Base-by-base conservation (phyloP, 2,329 filamentous ascomycete species). In the Fusarium xylarioides region DNA sequence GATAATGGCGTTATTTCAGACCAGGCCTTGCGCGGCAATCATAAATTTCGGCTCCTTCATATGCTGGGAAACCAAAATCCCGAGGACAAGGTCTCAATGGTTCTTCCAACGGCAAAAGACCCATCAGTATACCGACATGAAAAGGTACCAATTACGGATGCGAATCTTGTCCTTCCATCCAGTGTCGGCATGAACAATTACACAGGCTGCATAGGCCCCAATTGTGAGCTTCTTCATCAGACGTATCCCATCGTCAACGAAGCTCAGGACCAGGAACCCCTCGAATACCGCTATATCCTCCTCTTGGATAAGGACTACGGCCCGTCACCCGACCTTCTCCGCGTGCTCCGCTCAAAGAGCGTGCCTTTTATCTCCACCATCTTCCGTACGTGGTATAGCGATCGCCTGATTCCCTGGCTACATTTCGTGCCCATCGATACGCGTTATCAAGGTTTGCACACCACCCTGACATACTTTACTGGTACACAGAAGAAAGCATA, bases 391-490 rank as follows among this genome's bases (percentile, higher is more conserved):
- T 97, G 94, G 94, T 93, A 91, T 81, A 92, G 93, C 66, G 90
- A 91, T 55, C 89, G 94, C 11, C 82, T 96, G 21, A 88, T 86
- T 65, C 89, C 93, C 0, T 97, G 93, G 93, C 83, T 91, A 49
- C 93, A 97, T 79, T 96, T 94, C 76, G 91, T 95, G 4, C 94
- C 94, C 14, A 82, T 95, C 21, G 93, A 96, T 78, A 74, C 92
- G 4, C 87, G 93, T 7, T 89, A 93, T 26, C 92, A 95, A 68
- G 92, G 89, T 2, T 82, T 96, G 44, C 94, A 93, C 84, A 90
- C 89, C 70, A 93, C 91, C 0, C 81, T 95, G 60, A 88, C 91
- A 1, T 96, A 94, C 81, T 95, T 96, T 77, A 83, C 86, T 9
- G 92, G 92, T 1, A 84, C 89, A 10, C 83, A 86, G 63, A 76